phyloP scores from a whole-genome alignment of 305 asterid genomes.

The Salvia sclarea region DNA sequence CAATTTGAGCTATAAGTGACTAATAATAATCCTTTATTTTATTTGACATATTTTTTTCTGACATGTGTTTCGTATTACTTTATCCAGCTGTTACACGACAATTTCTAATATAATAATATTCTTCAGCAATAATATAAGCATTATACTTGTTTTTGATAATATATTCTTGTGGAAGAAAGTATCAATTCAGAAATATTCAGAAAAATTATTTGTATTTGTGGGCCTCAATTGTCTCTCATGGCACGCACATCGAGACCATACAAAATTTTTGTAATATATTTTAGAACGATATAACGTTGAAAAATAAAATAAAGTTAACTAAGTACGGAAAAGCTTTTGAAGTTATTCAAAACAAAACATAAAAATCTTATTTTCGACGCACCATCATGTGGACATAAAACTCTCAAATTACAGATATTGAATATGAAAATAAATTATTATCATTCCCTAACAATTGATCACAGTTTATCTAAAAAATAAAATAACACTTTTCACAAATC shows the following conservation, averaged over 20 bases:
- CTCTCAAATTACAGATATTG: not conserved
- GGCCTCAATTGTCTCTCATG: conserved; percentile 3
- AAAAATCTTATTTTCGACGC: too few relatives aligned
- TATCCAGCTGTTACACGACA: not conserved
- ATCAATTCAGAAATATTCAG: not conserved
- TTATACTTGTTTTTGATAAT: not conserved
- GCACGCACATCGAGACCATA: conserved; percentile 27
- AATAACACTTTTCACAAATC: not conserved
- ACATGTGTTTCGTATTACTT: too few relatives aligned
- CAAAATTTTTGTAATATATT: not conserved
- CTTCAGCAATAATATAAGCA: too few relatives aligned
- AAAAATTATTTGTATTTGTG: not conserved
- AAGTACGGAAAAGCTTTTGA: not conserved
- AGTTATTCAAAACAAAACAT: not conserved
- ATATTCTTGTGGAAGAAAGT: not conserved
- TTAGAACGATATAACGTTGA: not conserved
- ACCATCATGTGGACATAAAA: not conserved
- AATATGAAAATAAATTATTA: too few relatives aligned
- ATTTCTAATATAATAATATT: not conserved
- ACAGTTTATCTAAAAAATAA: too few relatives aligned
- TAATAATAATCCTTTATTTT: too few relatives aligned
- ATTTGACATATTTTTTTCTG: not conserved
- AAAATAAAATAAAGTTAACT: not conserved
- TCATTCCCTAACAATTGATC: not conserved
- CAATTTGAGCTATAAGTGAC: too few relatives aligned